phyloP scores from a whole-genome alignment of 2,329 filamentous ascomycete species.

The Daldinia eschscholtzii region DNA sequence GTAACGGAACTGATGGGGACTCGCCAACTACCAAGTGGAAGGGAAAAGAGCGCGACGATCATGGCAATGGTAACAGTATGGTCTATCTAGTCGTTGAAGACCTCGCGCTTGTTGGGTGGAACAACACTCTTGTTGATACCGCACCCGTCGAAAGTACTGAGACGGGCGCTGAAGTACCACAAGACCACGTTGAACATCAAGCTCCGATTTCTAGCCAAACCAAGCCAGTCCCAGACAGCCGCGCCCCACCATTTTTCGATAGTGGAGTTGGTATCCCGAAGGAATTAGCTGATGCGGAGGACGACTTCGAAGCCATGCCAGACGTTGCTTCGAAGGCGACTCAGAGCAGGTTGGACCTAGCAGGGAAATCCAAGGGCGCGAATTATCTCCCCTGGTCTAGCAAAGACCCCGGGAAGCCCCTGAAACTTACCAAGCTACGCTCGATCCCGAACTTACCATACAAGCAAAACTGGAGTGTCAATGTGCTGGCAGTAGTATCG shows the following conservation, averaged over 20 bases:
- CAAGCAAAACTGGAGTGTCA: constrained; percentile 70
- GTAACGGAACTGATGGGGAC: background rate
- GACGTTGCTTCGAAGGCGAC: constrained; percentile 45
- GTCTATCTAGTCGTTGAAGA: constrained; percentile 62
- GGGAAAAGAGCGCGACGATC: constrained; percentile 18
- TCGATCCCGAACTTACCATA: constrained; percentile 66
- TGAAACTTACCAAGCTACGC: constrained; percentile 65
- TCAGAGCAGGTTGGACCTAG: constrained; percentile 41
- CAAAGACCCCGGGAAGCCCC: constrained; percentile 58
- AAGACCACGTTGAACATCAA: constrained; percentile 7
- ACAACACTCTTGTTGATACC: constrained; percentile 56
- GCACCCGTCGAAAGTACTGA: constrained; percentile 28
- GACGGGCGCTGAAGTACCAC: background rate
- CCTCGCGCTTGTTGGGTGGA: constrained; percentile 62
- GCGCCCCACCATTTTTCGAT: constrained; percentile 9
- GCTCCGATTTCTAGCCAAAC: background rate
- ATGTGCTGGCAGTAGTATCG: constrained; percentile 65
- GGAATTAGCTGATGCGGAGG: constrained; percentile 50
- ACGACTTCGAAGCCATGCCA: constrained; percentile 57
- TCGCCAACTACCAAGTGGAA: constrained; percentile 24
- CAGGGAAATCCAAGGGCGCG: constrained; percentile 18
- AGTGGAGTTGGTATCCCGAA: constrained; percentile 21
- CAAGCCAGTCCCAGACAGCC: background rate
- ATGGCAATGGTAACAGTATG: constrained; percentile 47
- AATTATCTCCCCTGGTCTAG: constrained; percentile 54